Percentiles rank a stretch among this genome's conserved stretches.
Conservation (phyloP, 106 monocot genomes). For the Gastrodia elata region DNA sequence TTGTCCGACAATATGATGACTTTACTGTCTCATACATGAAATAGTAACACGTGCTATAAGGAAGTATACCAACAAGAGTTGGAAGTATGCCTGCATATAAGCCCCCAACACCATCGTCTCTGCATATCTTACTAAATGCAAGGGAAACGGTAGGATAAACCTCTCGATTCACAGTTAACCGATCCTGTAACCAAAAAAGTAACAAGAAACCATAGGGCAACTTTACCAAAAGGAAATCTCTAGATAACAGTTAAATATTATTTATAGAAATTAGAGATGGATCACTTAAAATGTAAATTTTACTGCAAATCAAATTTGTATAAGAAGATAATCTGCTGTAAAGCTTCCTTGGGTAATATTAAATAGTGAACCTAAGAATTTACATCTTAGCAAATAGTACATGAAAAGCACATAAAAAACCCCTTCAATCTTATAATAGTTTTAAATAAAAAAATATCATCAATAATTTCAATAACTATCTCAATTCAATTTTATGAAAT, state of each 20-base stretch:
- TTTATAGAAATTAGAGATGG: not conserved
- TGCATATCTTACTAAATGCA: conserved; percentile 60
- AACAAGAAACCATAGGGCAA: not conserved
- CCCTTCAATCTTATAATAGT: not conserved
- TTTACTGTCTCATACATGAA: conserved; percentile 93
- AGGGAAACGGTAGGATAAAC: conserved; percentile 62
- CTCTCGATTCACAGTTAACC: conserved; percentile 63
- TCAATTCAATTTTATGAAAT: not conserved
- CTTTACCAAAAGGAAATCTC: not conserved
- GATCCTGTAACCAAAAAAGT: conserved; percentile 40
- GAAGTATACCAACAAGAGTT: conserved; percentile 88
- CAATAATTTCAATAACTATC: not conserved
- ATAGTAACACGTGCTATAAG: conserved; percentile 95
- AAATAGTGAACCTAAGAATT: not conserved
- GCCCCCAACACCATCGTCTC: conserved; percentile 58
- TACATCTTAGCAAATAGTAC: not conserved
- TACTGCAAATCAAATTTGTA: not conserved
- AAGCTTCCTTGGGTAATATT: not conserved
- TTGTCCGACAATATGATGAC: conserved; percentile 55
- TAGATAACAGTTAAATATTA: not conserved
- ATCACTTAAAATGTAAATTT: not conserved
- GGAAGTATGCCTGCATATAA: conserved; percentile 81
- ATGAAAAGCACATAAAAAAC: not conserved
- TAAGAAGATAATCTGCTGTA: not conserved
- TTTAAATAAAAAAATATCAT: not conserved